Evolutionary conservation across 192 early-diverging fungal genomes (phyloP).

Genomic region (Coemansia sp.): DNA sequence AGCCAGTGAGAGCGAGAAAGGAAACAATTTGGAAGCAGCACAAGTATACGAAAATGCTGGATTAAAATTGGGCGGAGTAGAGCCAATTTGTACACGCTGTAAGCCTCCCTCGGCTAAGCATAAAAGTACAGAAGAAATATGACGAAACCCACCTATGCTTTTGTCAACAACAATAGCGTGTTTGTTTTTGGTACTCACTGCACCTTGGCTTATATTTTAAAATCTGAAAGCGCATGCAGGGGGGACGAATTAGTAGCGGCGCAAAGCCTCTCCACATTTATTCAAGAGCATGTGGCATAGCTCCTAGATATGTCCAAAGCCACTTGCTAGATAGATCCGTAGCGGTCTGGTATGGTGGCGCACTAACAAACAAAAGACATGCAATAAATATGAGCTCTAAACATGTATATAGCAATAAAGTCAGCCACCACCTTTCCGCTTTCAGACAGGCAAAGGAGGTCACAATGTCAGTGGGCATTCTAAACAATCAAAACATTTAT

Average conservation of each 20-base stretch:
- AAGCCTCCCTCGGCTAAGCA: not conserved
- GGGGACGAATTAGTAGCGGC: not conserved
- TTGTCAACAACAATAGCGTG: not conserved
- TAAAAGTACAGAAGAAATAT: not conserved
- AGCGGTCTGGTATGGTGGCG: conserved; percentile 1
- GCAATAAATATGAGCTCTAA: not conserved
- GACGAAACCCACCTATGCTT: not conserved
- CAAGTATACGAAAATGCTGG: not conserved
- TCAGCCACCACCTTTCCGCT: not conserved
- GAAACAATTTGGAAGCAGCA: not conserved
- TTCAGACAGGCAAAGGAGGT: not conserved
- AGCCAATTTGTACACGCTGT: not conserved
- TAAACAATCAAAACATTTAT: not conserved
- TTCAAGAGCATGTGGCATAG: not conserved
- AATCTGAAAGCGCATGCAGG: not conserved
- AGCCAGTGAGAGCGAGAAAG: not conserved
- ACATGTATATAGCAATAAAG: not conserved
- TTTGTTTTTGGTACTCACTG: not conserved
- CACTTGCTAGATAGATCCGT: not conserved
- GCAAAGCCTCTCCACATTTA: not conserved
- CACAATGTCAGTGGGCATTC: not conserved
- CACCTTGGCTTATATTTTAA: not conserved
- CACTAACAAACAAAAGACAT: not conserved
- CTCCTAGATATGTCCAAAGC: not conserved
- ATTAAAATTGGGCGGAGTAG: not conserved